phyloP scores from a whole-genome alignment of 371 early-diverging fungal species.

The Actinomortierella ambigua region DNA sequence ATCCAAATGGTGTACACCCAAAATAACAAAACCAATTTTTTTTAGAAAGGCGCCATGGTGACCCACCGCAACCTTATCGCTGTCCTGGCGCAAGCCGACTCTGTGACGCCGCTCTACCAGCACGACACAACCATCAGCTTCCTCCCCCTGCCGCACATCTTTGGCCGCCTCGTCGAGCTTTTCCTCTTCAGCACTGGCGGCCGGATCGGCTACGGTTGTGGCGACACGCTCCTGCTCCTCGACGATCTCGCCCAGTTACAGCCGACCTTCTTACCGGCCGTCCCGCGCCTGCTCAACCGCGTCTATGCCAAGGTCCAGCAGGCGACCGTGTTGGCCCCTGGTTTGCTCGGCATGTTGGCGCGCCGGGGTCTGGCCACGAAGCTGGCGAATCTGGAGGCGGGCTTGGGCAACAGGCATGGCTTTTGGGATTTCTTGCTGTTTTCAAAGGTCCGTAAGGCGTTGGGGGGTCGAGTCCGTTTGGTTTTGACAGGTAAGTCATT shows the following conservation, averaged over 20 bases:
- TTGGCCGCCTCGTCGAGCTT: slow-evolving; percentile 73
- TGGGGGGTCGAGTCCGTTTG: slow-evolving; percentile 89
- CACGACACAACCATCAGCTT: slow-evolving; percentile 62
- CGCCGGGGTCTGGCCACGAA: slow-evolving; percentile 66
- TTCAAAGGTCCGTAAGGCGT: slow-evolving; percentile 77
- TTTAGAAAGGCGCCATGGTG: slow-evolving; percentile 68
- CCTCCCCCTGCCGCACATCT: slow-evolving; percentile 91
- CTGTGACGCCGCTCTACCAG: slow-evolving; percentile 26
- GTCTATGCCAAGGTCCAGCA: slow-evolving; percentile 82
- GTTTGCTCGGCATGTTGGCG: slow-evolving; percentile 65
- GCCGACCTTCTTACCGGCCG: slow-evolving; percentile 86
- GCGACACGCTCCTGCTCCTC: slow-evolving; percentile 74
- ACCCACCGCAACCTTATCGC: slow-evolving; percentile 66
- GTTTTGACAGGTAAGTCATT: slow-evolving; percentile 66
- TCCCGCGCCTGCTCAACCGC: slow-evolving; percentile 90
- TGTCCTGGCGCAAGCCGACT: slow-evolving; percentile 25
- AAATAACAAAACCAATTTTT: background rate
- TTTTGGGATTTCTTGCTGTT: slow-evolving; percentile 96
- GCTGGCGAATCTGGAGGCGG: slow-evolving; percentile 59
- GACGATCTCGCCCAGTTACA: slow-evolving; percentile 80
- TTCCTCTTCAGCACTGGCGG: slow-evolving; percentile 57
- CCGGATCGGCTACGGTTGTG: slow-evolving; percentile 82
- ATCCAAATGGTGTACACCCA: too few relatives aligned
- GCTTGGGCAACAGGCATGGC: slow-evolving; percentile 66
- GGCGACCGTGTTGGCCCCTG: slow-evolving; percentile 69